Evolutionary conservation across 2,329 filamentous ascomycete genomes (phyloP), one percentile per base, ranked within the genome.

Genomic region (Aspergillus awamori): DNA sequence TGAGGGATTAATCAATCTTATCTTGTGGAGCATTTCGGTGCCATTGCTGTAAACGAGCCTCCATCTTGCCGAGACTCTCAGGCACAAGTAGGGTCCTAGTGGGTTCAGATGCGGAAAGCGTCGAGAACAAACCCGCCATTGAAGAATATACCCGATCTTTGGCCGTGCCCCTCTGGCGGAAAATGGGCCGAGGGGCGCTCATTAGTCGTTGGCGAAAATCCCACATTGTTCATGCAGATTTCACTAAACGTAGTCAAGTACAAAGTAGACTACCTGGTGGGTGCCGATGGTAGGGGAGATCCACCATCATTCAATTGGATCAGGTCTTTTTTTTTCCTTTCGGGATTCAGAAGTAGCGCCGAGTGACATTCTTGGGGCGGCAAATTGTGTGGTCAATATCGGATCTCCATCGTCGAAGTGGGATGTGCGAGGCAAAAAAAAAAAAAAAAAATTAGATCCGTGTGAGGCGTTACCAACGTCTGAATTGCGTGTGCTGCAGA

Each of bases 1-100:
- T 58, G 55, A 57, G 53, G 36, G 53, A 57, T 55, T 60, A 64
- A 66, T 66, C 61, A 67, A 69, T 66, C 64, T 69, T 69, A 69
- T 67, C 67, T 64, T 67, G 65, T 69, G 67, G 67, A 64, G 60
- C 65, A 51, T 26, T 58, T 45, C 48, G 22, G 39, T 53, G 33
- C 41, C 41, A 59, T 38, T 45, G 11, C 38, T 55, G 54, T 48
- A 53, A 30, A 39, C 17, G 10, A 38, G 13, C 20, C 52, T 62
- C 48, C 59, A 55, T 61, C 39, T 57, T 43, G 22, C 58, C 45
- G 52, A 30, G 49, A 57, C 22, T 49, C 41, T 24, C 24, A 43
- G 41, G 45, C 53, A 39, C n/a, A 54, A 45, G 17, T 41, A 48
- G 55, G 51, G 53, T 36, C 22, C 30, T n/a, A 24, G 60, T 60